Percentiles rank a stretch among this genome's conserved stretches.
Evolutionary conservation across 805 yeast genomes (phyloP).

Genomic region (Candida berthetii): DNA sequence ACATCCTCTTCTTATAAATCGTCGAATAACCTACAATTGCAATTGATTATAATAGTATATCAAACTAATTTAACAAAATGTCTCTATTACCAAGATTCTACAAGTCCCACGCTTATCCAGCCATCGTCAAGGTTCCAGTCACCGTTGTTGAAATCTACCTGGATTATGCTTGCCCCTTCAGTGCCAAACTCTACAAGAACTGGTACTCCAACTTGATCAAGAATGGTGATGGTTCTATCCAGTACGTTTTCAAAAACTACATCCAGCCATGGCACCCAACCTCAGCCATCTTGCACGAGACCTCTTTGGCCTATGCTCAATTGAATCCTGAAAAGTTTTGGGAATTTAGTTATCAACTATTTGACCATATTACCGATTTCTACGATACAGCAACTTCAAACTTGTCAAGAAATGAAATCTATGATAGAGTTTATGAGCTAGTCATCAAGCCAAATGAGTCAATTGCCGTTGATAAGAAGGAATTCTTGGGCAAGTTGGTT

Average conservation of each 20-base stretch:
- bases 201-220: conserved; percentile 41
- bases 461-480: conserved; percentile 18
- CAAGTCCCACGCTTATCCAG: conserved; percentile 16
- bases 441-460: conserved; percentile 35
- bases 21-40: too few species aligned
- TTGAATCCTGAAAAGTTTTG: conserved; percentile 48
- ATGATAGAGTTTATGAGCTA: conserved; percentile 44
- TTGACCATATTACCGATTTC: conserved; percentile 45
- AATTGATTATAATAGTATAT: too few species aligned
- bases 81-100: conserved; percentile 21
- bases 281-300: conserved; percentile 63
- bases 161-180: conserved; percentile 77
- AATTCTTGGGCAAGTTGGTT: conserved; percentile 23
- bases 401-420: conserved; percentile 49
- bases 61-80: conserved; percentile 11
- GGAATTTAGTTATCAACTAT: conserved; percentile 49
- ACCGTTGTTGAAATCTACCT: conserved; percentile 54
- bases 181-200: conserved; percentile 56
- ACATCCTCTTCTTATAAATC: too few species aligned
- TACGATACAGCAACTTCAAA: conserved; percentile 57
- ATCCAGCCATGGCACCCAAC: conserved; percentile 92
- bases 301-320: conserved; percentile 62
- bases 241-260: conserved; percentile 62
- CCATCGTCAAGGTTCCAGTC: conserved; percentile 16
- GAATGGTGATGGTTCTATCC: conserved; percentile 42